phyloP scores from a whole-genome alignment of 495 filamentous ascomycete species.

The Aspergillus nanangensis region DNA sequence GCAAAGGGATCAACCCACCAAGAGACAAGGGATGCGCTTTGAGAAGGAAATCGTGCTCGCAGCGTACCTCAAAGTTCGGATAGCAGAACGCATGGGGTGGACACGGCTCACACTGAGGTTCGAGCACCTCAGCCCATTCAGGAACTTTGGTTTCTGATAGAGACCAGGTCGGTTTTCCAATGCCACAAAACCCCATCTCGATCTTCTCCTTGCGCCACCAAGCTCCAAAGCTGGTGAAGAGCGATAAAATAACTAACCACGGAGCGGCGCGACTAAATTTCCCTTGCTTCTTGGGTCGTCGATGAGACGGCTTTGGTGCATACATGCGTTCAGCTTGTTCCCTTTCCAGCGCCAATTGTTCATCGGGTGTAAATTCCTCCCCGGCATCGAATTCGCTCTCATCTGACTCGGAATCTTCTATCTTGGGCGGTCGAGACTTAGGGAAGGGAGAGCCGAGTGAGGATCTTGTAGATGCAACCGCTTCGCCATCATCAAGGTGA shows the following conservation, averaged over 20 bases:
- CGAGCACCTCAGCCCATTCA: slow-evolving; percentile 60
- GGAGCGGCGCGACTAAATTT: slow-evolving; percentile 47
- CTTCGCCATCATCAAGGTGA: slow-evolving; percentile 34
- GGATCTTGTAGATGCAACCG: slow-evolving; percentile 30
- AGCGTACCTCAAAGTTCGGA: slow-evolving; percentile 66
- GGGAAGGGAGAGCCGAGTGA: slow-evolving; percentile 47
- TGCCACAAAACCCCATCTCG: slow-evolving; percentile 89
- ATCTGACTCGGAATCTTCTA: slow-evolving; percentile 29
- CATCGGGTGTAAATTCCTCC: slow-evolving; percentile 93
- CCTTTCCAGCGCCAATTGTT: slow-evolving; percentile 68
- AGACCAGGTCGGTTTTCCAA: slow-evolving; percentile 61
- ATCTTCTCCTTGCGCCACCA: slow-evolving; percentile 95
- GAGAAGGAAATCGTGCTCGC: slow-evolving; percentile 83
- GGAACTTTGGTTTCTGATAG: slow-evolving; percentile 53
- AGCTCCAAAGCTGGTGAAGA: slow-evolving; percentile 66
- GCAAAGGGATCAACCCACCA: slow-evolving; percentile 74
- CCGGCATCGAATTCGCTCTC: slow-evolving; percentile 54
- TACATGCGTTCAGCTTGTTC: slow-evolving; percentile 44
- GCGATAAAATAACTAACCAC: slow-evolving; percentile 59
- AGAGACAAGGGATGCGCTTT: slow-evolving; percentile 80
- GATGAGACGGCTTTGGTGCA: slow-evolving; percentile 28
- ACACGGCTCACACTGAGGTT: slow-evolving; percentile 87
- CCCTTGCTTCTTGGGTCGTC: slow-evolving; percentile 28
- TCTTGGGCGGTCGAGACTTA: slow-evolving; percentile 20
- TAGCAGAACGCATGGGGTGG: slow-evolving; percentile 90